phyloP scores from a whole-genome alignment of 176 grass and related monocot genomes.

The Musa schizocarpa region DNA sequence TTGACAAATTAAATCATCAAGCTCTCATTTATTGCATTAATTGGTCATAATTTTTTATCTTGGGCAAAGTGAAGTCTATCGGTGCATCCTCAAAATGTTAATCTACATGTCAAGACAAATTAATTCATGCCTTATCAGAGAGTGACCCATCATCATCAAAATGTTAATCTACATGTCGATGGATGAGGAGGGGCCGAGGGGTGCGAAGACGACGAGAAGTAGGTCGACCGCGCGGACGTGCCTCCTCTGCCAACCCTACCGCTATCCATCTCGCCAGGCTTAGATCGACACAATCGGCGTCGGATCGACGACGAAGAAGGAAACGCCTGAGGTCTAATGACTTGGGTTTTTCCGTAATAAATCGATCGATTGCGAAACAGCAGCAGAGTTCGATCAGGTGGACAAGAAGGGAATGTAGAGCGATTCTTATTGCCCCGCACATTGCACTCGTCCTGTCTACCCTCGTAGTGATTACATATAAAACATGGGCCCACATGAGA shows the following conservation, averaged over 20 bases:
- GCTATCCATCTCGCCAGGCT: conserved; percentile 26
- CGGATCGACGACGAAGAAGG: conserved; percentile 21
- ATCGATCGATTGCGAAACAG: too few relatives aligned
- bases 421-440: too few relatives aligned
- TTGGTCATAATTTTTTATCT: neutral
- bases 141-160: neutral
- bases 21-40: neutral
- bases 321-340: conserved; percentile 1
- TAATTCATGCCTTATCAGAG: neutral
- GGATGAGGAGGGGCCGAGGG: conserved; percentile 1
- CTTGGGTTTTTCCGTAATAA: neutral
- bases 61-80: neutral
- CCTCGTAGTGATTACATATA: too few relatives aligned
- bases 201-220: conserved; percentile 10
- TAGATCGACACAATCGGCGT: conserved; percentile 20
- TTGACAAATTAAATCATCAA: too few relatives aligned
- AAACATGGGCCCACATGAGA: too few relatives aligned
- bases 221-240: conserved; percentile 8
- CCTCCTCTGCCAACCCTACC: conserved; percentile 25
- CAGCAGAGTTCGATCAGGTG: too few relatives aligned
- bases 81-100: neutral
- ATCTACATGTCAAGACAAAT: neutral
- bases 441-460: too few relatives aligned
- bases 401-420: too few relatives aligned
- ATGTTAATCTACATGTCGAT: too few relatives aligned